A percentile compares a stretch with the other conserved stretches of the same genome.
Conservation (phyloP, 2,329 filamentous ascomycete genomes). For the Rachicladosporium sp. region DNA sequence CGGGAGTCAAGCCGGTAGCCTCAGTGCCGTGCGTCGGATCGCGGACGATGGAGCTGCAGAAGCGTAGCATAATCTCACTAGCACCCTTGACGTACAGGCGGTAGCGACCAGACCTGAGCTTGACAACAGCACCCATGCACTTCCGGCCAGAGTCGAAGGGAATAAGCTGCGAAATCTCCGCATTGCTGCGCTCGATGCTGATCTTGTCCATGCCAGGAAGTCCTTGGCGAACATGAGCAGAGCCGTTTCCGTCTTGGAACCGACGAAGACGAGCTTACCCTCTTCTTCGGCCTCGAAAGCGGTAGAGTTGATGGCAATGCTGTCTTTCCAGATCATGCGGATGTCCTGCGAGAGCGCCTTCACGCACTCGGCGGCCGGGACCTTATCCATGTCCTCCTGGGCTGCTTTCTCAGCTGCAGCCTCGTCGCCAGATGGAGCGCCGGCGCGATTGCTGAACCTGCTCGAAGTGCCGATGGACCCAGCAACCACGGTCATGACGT, state of each 20-base stretch:
- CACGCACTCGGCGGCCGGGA: constrained; percentile 43
- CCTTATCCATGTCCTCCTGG: constrained; percentile 32
- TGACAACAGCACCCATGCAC: constrained; percentile 56
- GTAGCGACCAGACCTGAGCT: constrained; percentile 39
- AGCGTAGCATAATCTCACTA: constrained; percentile 37
- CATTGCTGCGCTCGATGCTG: constrained; percentile 49
- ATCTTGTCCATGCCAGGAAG: constrained; percentile 53
- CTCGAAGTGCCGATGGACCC: constrained; percentile 51
- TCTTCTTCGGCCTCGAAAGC: constrained; percentile 55
- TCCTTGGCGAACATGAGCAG: constrained; percentile 58
- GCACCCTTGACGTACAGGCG: constrained; percentile 44
- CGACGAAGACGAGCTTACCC: constrained; percentile 50
- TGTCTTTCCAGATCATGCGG: constrained; percentile 48
- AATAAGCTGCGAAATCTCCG: constrained; percentile 43
- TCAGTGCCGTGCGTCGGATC: constrained; percentile 48
- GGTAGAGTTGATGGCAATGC: constrained; percentile 56
- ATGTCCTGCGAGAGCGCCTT: constrained; percentile 39
- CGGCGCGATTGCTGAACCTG: constrained; percentile 39
- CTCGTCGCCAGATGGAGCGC: constrained; percentile 14
- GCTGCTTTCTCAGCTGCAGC: constrained; percentile 14
- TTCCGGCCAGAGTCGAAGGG: constrained; percentile 55
- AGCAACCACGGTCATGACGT: constrained; percentile 65
- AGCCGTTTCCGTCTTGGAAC: constrained; percentile 68
- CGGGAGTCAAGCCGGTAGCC: constrained; percentile 40
- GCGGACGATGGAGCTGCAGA: constrained; percentile 41